Conservation (phyloP, 2,329 filamentous ascomycete genomes). For the Aspergillus carbonarius region DNA sequence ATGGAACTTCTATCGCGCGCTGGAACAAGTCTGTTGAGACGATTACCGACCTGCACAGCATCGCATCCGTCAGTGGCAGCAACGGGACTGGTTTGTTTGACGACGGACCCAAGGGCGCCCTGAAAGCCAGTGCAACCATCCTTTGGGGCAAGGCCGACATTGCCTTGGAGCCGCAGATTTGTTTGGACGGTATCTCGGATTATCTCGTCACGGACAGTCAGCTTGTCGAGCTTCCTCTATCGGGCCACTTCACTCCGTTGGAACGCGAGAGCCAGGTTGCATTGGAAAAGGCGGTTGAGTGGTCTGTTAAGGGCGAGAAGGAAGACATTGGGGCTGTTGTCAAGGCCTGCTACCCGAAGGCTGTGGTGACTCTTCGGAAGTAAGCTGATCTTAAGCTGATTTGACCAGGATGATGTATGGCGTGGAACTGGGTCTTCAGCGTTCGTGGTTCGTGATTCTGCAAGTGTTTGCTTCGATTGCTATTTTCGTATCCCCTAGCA, state of each 20-base stretch:
- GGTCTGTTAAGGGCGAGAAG: slow-evolving; percentile 39
- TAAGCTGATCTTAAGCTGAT: slow-evolving; percentile 18
- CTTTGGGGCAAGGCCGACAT: slow-evolving; percentile 55
- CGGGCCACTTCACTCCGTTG: slow-evolving; percentile 56
- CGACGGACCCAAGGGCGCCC: slow-evolving; percentile 44
- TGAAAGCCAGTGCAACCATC: slow-evolving; percentile 55
- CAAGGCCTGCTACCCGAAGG: slow-evolving; percentile 33
- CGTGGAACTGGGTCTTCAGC: not conserved
- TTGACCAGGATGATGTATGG: not conserved
- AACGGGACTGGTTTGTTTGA: slow-evolving; percentile 47
- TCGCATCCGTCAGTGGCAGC: slow-evolving; percentile 38
- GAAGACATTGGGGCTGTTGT: slow-evolving; percentile 34
- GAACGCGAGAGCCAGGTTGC: slow-evolving; percentile 47
- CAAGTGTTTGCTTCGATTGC: not conserved
- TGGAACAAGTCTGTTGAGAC: slow-evolving; percentile 57
- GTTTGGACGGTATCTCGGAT: slow-evolving; percentile 53
- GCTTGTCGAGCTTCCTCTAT: slow-evolving; percentile 49
- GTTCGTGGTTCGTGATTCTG: not conserved
- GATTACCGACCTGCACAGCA: slow-evolving; percentile 48
- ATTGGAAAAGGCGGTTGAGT: slow-evolving; percentile 42
- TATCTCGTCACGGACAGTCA: slow-evolving; percentile 53
- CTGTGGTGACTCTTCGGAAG: slow-evolving; percentile 32
- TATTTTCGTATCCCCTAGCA: not conserved
- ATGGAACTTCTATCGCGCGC: slow-evolving; percentile 44
- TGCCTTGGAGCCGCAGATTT: slow-evolving; percentile 51